Percentiles rank a stretch among this genome's conserved stretches.
Evolutionary conservation across 1,139 yeast genomes (phyloP).

Genomic region (Debaryomyces fabryi): DNA sequence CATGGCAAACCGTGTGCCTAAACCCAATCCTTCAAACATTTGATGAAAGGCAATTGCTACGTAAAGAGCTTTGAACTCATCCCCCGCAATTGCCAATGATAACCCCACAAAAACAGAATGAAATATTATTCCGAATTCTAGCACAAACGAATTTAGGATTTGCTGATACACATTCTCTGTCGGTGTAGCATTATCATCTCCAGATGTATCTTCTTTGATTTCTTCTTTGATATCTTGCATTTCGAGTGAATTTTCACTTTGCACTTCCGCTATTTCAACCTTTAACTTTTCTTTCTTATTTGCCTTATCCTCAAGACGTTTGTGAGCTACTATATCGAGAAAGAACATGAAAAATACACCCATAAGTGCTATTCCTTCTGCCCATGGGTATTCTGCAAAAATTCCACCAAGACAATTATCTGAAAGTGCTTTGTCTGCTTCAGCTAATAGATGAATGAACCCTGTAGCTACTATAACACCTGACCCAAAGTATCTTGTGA

Average conservation of each 20-base stretch:
- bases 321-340: conserved; percentile 11
- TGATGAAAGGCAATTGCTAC: conserved; percentile 88
- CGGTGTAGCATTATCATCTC: conserved; percentile 10
- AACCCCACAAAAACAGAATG: conserved; percentile 83
- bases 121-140: conserved; percentile 80
- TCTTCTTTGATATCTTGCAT: conserved; percentile 21
- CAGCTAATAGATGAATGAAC: conserved; percentile 16
- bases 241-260: conserved; percentile 13
- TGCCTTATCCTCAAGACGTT: conserved; percentile 1
- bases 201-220: conserved; percentile 14
- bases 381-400: conserved; percentile 43
- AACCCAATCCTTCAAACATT: conserved; percentile 89
- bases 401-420: conserved; percentile 41
- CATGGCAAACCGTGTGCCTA: conserved; percentile 82
- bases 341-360: conserved; percentile 33
- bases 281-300: background rate
- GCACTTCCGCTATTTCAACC: background rate
- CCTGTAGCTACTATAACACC: conserved; percentile 20
- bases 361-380: conserved; percentile 43
- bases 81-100: conserved; percentile 69
- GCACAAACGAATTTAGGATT: conserved; percentile 42
- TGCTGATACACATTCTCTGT: conserved; percentile 19
- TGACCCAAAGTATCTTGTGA: conserved; percentile 18
- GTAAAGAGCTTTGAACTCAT: conserved; percentile 74
- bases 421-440: conserved; percentile 22